These are phyloP conservation scores for Fusarium neocosmosporiellum DNA, from an alignment of 2,329 filamentous ascomycete genomes.

Conservation along the genomic window DNA sequence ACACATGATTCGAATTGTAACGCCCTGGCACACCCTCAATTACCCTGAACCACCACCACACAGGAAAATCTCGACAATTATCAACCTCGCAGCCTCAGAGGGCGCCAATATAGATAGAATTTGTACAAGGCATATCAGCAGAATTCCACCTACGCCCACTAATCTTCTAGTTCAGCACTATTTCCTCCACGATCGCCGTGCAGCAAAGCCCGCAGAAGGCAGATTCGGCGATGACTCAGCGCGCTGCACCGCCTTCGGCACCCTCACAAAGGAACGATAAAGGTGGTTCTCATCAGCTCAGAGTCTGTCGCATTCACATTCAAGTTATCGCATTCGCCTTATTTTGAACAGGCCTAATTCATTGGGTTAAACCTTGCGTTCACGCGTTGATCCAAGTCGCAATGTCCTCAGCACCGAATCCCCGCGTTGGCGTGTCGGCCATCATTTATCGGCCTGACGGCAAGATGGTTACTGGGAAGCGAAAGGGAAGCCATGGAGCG, in stretches of 20 bases:
- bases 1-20: neutral
- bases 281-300: neutral
- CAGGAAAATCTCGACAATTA: neutral
- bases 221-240: constrained; percentile 24
- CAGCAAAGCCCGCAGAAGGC: neutral
- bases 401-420: constrained; percentile 38
- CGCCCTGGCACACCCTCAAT: neutral
- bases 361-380: neutral
- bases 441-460: constrained; percentile 57
- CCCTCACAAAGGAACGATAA: constrained; percentile 8
- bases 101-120: neutral
- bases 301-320: neutral
- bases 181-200: neutral
- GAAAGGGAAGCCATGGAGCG: constrained; percentile 60
- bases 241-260: constrained; percentile 13
- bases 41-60: neutral
- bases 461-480: constrained; percentile 59
- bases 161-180: constrained; percentile 4
- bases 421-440: constrained; percentile 62
- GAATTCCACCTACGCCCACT: neutral
- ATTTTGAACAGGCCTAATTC: neutral
- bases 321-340: neutral
- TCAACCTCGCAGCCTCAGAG: neutral
- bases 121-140: neutral
- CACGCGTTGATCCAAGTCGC: neutral